A percentile compares a stretch with the other conserved stretches of the same genome.
phyloP scores from a whole-genome alignment of 352 stramenopile species.

The Phytophthora chlamydospora region DNA sequence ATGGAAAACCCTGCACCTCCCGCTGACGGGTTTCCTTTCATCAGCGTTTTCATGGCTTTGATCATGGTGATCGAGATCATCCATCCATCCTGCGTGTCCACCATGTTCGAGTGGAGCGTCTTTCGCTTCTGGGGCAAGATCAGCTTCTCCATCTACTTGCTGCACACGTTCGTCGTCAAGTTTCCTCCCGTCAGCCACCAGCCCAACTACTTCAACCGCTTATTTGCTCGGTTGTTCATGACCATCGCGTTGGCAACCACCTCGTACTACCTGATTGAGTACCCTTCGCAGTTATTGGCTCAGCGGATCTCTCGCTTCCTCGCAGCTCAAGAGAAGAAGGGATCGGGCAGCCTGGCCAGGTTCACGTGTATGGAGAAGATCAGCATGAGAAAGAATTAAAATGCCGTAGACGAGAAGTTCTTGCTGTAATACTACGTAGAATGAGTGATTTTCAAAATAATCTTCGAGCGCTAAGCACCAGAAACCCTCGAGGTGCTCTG shows the following conservation, averaged over 20 bases:
- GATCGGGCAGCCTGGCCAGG: conserved; percentile 4
- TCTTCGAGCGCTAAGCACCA: too few relatives aligned
- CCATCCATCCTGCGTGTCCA: conserved; percentile 35
- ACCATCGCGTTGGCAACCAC: conserved; percentile 30
- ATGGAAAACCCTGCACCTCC: conserved; percentile 28
- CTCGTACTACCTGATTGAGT: conserved; percentile 49
- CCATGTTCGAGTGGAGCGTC: conserved; percentile 47
- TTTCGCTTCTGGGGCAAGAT: conserved; percentile 48
- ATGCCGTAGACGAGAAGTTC: conserved; percentile 5
- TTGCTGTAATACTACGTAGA: too few relatives aligned
- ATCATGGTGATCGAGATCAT: conserved; percentile 49
- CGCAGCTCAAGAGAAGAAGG: conserved; percentile 23
- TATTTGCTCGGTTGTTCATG: conserved; percentile 42
- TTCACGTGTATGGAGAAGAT: conserved; percentile 26
- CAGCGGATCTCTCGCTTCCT: conserved; percentile 32
- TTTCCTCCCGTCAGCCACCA: conserved; percentile 21
- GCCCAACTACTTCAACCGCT: conserved; percentile 39
- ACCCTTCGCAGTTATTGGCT: conserved; percentile 49
- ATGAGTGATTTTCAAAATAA: too few relatives aligned
- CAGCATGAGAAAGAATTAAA: conserved; percentile 15
- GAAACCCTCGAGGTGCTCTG: too few relatives aligned
- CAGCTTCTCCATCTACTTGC: conserved; percentile 53
- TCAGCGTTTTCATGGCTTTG: conserved; percentile 32
- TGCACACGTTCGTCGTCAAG: conserved; percentile 48
- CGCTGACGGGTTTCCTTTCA: conserved; percentile 27